Conservation (phyloP, 2,329 filamentous ascomycete genomes). For the Phialophora expanda region DNA sequence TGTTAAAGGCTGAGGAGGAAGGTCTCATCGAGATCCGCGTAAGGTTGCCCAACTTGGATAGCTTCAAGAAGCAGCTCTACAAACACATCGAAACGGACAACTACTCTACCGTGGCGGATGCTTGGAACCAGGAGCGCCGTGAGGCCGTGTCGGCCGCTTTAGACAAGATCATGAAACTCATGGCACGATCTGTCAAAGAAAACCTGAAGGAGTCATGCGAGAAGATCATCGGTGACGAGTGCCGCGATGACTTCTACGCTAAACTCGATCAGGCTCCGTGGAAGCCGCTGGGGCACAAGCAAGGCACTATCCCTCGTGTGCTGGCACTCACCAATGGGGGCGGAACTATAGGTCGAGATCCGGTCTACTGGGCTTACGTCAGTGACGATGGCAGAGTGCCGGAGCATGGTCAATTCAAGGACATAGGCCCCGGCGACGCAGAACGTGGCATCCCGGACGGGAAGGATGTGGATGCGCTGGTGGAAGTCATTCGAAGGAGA, state of each 20-base stretch:
- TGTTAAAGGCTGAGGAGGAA: conserved; percentile 96
- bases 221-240: conserved; percentile 84
- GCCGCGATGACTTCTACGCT: conserved; percentile 85
- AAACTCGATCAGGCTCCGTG: conserved; percentile 94
- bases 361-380: conserved; percentile 88
- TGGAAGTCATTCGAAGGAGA: conserved; percentile 77
- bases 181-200: conserved; percentile 92
- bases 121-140: conserved; percentile 87
- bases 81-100: conserved; percentile 91
- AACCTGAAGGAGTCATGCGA: conserved; percentile 92
- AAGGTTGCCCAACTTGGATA: conserved; percentile 73
- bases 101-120: conserved; percentile 90
- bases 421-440: conserved; percentile 70
- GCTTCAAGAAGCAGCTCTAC: conserved; percentile 77
- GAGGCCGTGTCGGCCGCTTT: conserved; percentile 84
- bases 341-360: conserved; percentile 74
- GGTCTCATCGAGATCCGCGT: conserved; percentile 86
- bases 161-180: conserved; percentile 78
- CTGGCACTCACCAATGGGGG: conserved; percentile 85
- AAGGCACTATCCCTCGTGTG: conserved; percentile 86
- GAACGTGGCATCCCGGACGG: conserved; percentile 71
- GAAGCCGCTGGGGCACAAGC: conserved; percentile 88
- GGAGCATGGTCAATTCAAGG: conserved; percentile 85
- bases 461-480: conserved; percentile 70
- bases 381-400: conserved; percentile 89